phyloP scores from a whole-genome alignment of 2,329 filamentous ascomycete genomes.

The Penicillium fuscoglaucum region DNA sequence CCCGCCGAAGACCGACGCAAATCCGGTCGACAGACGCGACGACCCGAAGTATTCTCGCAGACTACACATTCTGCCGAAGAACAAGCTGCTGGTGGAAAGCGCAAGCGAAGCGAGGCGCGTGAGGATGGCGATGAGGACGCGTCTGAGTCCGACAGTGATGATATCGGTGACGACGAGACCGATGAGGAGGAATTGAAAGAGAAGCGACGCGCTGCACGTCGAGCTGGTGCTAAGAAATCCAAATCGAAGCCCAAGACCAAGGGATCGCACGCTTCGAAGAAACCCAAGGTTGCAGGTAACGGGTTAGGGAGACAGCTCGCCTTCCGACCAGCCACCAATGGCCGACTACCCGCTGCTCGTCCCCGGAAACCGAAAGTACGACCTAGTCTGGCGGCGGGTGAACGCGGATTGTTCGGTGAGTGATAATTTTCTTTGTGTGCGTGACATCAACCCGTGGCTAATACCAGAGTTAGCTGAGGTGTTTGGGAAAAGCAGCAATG shows the following conservation, averaged over 20 bases:
- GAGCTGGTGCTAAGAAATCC: slow-evolving; percentile 34
- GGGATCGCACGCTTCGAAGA: slow-evolving; percentile 48
- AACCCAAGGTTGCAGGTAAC: slow-evolving; percentile 57
- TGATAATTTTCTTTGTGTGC: slow-evolving; percentile 9
- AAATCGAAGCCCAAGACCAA: slow-evolving; percentile 42
- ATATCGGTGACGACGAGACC: slow-evolving; percentile 40
- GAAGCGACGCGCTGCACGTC: slow-evolving; percentile 40
- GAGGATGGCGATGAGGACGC: slow-evolving; percentile 38
- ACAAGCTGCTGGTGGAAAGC: slow-evolving; percentile 44
- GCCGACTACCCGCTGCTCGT: slow-evolving; percentile 47
- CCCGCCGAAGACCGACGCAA: slow-evolving; percentile 41
- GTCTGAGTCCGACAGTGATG: slow-evolving; percentile 42
- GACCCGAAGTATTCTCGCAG: slow-evolving; percentile 46
- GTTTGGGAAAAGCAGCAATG: slow-evolving; percentile 56
- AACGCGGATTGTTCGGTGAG: slow-evolving; percentile 60
- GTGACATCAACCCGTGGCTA: slow-evolving; percentile 20
- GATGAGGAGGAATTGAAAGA: slow-evolving; percentile 54
- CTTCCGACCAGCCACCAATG: slow-evolving; percentile 53
- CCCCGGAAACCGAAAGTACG: slow-evolving; percentile 53
- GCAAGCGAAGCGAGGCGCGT: slow-evolving; percentile 49
- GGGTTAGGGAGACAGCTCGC: slow-evolving; percentile 52
- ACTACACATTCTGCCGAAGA: slow-evolving; percentile 32
- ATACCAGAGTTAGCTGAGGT: slow-evolving; percentile 52
- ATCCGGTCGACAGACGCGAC: slow-evolving; percentile 47
- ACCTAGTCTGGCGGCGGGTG: slow-evolving; percentile 53